These are phyloP conservation scores for Microdochium trichocladiopsis DNA, from an alignment of 2,329 filamentous ascomycete species.

Conservation along the genomic window DNA sequence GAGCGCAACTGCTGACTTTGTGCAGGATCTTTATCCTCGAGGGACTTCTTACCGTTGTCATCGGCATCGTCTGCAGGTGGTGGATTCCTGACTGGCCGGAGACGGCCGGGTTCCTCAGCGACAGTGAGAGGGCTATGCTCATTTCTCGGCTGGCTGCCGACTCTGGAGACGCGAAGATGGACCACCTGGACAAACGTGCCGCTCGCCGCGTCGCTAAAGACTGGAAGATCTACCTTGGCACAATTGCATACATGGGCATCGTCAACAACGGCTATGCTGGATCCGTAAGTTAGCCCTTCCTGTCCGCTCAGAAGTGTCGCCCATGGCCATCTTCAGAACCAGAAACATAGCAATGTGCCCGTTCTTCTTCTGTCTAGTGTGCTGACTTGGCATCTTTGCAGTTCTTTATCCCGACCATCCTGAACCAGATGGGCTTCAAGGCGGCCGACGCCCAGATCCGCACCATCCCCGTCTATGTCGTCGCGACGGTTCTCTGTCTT, in stretches of 20 bases:
- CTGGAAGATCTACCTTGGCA: conserved; percentile 27
- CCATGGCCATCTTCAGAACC: too few relatives aligned
- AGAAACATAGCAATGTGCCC: conserved; percentile 33
- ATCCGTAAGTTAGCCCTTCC: conserved; percentile 31
- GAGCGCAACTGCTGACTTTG: too few relatives aligned
- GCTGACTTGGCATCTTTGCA: conserved; percentile 42
- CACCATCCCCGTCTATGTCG: conserved; percentile 7
- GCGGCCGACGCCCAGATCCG: conserved; percentile 16
- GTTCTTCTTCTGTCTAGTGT: conserved; percentile 54
- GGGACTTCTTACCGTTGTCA: conserved; percentile 19
- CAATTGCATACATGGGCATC: conserved; percentile 28
- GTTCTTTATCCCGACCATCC: conserved; percentile 31
- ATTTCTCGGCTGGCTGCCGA: conserved; percentile 9
- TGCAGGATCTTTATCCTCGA: conserved; percentile 19
- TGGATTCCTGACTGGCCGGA: conserved; percentile 33
- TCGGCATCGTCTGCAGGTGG: conserved; percentile 26
- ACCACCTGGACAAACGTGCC: conserved; percentile 7
- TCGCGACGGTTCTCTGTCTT: conserved; percentile 17
- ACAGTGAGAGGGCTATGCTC: conserved; percentile 21
- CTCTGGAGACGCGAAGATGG: conserved; percentile 7
- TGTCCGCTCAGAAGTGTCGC: conserved; percentile 34
- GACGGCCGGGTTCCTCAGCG: conserved; percentile 29
- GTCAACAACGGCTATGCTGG: conserved; percentile 38
- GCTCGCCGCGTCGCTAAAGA: conserved; percentile 25
- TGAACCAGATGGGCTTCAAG: conserved; percentile 30